Base-by-base conservation (phyloP, 179 eudicot species). In the Drosera spatulata region DNA sequence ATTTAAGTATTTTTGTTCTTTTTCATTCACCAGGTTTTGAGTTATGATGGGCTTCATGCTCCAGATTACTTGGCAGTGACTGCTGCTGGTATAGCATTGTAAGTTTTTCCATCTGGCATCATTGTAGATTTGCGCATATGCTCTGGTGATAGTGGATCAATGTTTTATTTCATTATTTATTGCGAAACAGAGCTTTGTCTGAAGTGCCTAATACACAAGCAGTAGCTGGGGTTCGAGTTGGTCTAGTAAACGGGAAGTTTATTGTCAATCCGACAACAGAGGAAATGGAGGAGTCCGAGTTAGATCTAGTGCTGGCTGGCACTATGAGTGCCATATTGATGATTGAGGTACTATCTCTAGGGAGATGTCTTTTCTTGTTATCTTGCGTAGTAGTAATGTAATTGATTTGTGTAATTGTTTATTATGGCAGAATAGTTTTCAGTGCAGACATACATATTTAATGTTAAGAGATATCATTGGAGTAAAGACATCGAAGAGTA, bases 31-130 rank as follows among this genome's bases (percentile, higher is more conserved):
- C 59, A 93, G 99, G 99, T 93, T 74, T 82, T 91, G 79, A 94
- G 99, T 77, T 94, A 94, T 75, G 97, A 94, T 80, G 99, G 99
- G 52, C 60, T 80, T 76, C 99, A 94, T 74, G 69, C 88, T 50
- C 91, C 99, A 66, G 99, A 94, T 82, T 61, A 97, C 68, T 82
- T 91, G 78, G 97, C 96, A 46, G 78, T 94, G 66, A 94, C 99
- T 50, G 99, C 97, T 39, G 99, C 99, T 67, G 97, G 97, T 71
- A 94, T 94, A 80, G 99, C 99, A 39, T 84, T 91, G 99, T 94
- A 80, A 63, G 96, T 61, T 66, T 39, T 39, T 56, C 50, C 10
- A 44, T 41, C 50, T 54, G 7, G 55, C 15, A 2, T 11, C 2
- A 5, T n/a, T 51, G 33, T 43, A 9, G 15, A n/a, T 51, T 51